Conservation (phyloP, 1,284 basidiomycete genomes). For the Trametes versicolor region DNA sequence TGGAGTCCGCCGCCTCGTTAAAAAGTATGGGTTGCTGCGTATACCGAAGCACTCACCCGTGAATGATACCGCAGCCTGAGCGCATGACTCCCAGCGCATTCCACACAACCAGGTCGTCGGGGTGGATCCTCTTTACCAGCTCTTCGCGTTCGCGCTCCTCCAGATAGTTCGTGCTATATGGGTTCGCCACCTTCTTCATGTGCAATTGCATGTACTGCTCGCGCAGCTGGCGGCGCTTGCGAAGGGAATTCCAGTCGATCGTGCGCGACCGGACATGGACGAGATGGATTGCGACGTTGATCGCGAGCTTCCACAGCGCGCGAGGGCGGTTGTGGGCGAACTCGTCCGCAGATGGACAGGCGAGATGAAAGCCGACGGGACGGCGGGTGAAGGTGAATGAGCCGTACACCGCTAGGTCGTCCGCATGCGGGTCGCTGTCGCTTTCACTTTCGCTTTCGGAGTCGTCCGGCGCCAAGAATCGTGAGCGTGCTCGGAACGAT, state of each 20-base stretch:
- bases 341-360: slow-evolving; percentile 6
- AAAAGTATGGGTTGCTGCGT: too few species aligned
- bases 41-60: not conserved
- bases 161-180: not conserved
- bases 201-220: slow-evolving; percentile 5
- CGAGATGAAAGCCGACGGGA: slow-evolving; percentile 8
- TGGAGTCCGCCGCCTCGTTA: too few species aligned
- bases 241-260: not conserved
- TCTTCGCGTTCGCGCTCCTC: slow-evolving; percentile 12
- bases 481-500: not conserved
- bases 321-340: slow-evolving; percentile 4
- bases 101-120: slow-evolving; percentile 18
- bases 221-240: not conserved
- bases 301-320: slow-evolving; percentile 16
- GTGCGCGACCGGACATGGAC: not conserved
- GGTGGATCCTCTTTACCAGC: slow-evolving; percentile 11
- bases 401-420: not conserved
- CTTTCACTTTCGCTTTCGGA: not conserved
- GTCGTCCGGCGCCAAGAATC: not conserved
- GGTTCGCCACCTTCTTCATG: not conserved
- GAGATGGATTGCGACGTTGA: slow-evolving; percentile 1
- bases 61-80: not conserved
- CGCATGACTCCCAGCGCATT: not conserved
- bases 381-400: slow-evolving; percentile 11
- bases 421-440: not conserved